phyloP scores from a whole-genome alignment of 2,329 filamentous ascomycete species.

The Trichoderma harzianum region DNA sequence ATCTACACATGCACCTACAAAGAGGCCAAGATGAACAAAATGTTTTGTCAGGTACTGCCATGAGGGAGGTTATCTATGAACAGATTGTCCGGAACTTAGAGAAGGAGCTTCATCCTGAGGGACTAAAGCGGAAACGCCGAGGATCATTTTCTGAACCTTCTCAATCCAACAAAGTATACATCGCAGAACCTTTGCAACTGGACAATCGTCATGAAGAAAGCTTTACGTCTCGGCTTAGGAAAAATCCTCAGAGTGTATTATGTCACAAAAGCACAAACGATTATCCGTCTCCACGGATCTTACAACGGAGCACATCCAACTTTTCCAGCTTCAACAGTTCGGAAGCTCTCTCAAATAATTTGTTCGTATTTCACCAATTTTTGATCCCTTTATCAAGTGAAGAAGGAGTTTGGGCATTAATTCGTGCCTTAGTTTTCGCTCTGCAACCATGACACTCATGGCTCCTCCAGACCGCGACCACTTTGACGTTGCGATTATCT shows the following conservation, averaged over 20 bases:
- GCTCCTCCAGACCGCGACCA: neutral
- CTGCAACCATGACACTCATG: neutral
- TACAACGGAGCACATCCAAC: too few relatives aligned
- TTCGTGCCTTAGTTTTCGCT: neutral
- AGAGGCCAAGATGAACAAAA: neutral
- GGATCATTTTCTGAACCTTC: neutral
- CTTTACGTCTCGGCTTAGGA: neutral
- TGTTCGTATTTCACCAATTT: neutral
- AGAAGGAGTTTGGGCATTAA: neutral
- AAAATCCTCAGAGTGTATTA: neutral
- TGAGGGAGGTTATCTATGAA: slow-evolving; percentile 14
- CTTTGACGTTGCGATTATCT: slow-evolving; percentile 20
- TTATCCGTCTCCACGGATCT: neutral
- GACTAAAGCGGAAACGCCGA: slow-evolving; percentile 8
- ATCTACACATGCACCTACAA: slow-evolving; percentile 4
- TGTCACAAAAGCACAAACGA: neutral
- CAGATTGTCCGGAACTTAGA: slow-evolving; percentile 15
- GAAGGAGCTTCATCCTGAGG: slow-evolving; percentile 6
- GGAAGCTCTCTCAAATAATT: neutral
- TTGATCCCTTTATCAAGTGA: neutral
- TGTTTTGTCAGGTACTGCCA: neutral
- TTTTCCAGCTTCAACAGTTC: neutral
- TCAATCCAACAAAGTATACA: neutral
- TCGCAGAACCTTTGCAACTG: neutral
- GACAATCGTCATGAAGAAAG: neutral